These are phyloP conservation scores for Hirsutella minnesotensis DNA, from an alignment of 2,329 filamentous ascomycete genomes.

Conservation along the genomic window DNA sequence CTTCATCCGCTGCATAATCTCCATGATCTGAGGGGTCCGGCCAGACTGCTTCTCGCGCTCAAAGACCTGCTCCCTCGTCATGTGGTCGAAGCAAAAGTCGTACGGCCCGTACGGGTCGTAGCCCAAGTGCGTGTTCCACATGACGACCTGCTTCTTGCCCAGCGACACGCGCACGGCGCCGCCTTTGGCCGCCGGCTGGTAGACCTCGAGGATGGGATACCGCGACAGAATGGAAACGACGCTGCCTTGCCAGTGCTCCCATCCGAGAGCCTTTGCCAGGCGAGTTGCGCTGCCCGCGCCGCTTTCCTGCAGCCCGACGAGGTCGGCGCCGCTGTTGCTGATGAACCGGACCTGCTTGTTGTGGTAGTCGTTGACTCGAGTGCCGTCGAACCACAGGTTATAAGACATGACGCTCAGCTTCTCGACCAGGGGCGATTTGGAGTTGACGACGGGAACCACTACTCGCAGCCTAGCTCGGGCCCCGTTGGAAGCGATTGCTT, in stretches of 20 bases:
- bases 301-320: slow-evolving; percentile 27
- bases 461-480: slow-evolving; percentile 14
- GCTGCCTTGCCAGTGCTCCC: slow-evolving; percentile 22
- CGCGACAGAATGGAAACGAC: slow-evolving; percentile 24
- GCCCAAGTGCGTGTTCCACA: slow-evolving; percentile 25
- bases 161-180: slow-evolving; percentile 22
- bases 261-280: slow-evolving; percentile 25
- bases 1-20: slow-evolving; percentile 21
- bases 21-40: slow-evolving; percentile 24
- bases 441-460: slow-evolving; percentile 18
- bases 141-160: slow-evolving; percentile 18
- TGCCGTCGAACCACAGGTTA: slow-evolving; percentile 29
- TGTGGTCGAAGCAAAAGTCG: slow-evolving; percentile 28
- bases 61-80: slow-evolving; percentile 19
- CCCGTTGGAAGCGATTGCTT: slow-evolving; percentile 14
- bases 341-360: slow-evolving; percentile 26
- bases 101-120: slow-evolving; percentile 30
- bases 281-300: slow-evolving; percentile 16
- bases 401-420: slow-evolving; percentile 22
- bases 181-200: slow-evolving; percentile 14
- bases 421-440: slow-evolving; percentile 17
- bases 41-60: slow-evolving; percentile 21
- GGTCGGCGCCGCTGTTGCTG: slow-evolving; percentile 17
- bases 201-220: slow-evolving; percentile 23
- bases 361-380: slow-evolving; percentile 22